A percentile compares a stretch with the other conserved stretches of the same genome.
These are phyloP conservation scores for Achlya hypogyna DNA, from an alignment of 352 stramenopile species.

Conservation along the genomic window DNA sequence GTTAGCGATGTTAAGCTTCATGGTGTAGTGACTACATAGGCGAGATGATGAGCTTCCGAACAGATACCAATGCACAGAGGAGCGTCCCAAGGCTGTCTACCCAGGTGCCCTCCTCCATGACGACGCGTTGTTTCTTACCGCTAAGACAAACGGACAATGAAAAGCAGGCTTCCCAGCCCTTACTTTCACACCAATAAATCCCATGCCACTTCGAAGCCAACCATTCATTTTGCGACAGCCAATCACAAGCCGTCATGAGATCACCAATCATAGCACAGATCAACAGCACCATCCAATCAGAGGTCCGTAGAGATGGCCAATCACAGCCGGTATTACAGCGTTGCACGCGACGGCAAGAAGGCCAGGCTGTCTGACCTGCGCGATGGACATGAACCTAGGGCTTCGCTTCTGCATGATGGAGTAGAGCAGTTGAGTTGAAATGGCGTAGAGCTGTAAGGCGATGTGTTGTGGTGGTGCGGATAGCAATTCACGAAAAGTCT, in stretches of 20 bases:
- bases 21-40: conserved; percentile 37
- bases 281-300: background rate
- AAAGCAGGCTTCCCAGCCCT: too few relatives aligned
- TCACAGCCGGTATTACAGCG: background rate
- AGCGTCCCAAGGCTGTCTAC: too few relatives aligned
- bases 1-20: conserved; percentile 99
- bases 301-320: background rate
- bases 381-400: too few relatives aligned
- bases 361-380: too few relatives aligned
- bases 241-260: background rate
- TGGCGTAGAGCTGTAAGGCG: too few relatives aligned
- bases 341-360: too few relatives aligned
- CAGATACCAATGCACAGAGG: background rate
- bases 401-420: too few relatives aligned
- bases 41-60: background rate
- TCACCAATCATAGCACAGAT: background rate
- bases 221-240: background rate
- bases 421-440: too few relatives aligned
- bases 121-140: background rate
- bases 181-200: conserved; percentile 4
- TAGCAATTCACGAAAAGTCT: too few relatives aligned
- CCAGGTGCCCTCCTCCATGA: background rate
- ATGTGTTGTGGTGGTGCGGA: too few relatives aligned
- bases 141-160: conserved; percentile 18
- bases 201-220: background rate